These are phyloP conservation scores for Pigoraptor vietnamica DNA, from an alignment of 78 protist genomes.

Conservation along the genomic window DNA sequence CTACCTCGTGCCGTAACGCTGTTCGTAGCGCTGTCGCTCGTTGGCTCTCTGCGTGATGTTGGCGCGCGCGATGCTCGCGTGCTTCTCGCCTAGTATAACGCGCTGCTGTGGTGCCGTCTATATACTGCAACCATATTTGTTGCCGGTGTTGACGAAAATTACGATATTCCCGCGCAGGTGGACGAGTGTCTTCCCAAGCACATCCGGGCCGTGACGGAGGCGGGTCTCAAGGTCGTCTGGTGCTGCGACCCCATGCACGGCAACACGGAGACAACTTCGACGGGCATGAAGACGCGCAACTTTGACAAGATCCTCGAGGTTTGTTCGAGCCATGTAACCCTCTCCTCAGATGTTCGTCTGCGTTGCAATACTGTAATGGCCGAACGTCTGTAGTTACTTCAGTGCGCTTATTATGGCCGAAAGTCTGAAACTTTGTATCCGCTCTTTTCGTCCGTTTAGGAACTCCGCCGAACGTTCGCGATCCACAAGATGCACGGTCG, in stretches of 20 bases:
- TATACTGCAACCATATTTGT: too few species aligned
- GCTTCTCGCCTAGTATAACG: too few species aligned
- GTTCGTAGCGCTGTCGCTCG: too few species aligned
- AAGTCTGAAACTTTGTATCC: background rate
- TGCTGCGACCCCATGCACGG: conserved; percentile 60
- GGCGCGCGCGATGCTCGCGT: too few species aligned
- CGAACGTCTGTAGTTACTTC: background rate
- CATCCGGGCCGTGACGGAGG: conserved; percentile 28
- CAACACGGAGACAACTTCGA: conserved; percentile 16
- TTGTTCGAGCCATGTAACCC: background rate
- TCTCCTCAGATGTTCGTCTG: background rate
- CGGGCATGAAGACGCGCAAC: conserved; percentile 36
- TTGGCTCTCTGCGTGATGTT: too few species aligned
- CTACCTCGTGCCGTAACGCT: background rate
- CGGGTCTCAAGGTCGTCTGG: conserved; percentile 20
- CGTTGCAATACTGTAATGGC: background rate
- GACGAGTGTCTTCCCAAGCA: conserved; percentile 8
- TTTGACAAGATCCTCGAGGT: conserved; percentile 9
- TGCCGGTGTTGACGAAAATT: too few species aligned
- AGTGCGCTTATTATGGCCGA: background rate
- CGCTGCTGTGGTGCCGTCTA: too few species aligned
- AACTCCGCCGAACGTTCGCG: conserved; percentile 14
- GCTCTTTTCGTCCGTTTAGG: conserved; percentile 11
- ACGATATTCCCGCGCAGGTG: too few species aligned
- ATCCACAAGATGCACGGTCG: conserved; percentile 17